Evolutionary conservation across 352 stramenopile species (phyloP), one percentile per base, ranked within the genome.

Genomic region (Lagenidium giganteum): DNA sequence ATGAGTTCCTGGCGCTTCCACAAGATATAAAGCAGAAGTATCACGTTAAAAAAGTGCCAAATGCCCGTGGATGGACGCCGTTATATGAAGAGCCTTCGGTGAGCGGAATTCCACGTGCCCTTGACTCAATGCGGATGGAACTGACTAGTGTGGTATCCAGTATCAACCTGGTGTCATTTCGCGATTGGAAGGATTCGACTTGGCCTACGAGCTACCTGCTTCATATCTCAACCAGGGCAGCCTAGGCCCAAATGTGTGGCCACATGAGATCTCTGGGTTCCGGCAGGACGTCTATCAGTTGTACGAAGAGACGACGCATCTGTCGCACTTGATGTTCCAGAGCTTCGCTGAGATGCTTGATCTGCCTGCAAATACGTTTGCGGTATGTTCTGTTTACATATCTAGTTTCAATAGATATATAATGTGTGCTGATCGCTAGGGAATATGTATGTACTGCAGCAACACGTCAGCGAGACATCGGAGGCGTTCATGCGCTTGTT

Each of bases 71-170:
- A 21, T 85, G 72, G 72, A 85, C 69, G 30, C 72, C 72, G 17
- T 71, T 85, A 57, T 78, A 80, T 38, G 72, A 83, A 51, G 69
- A 85, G 50, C 72, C 72, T 22, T 83, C 72, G 47, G 72, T 84
- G 50, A 9, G 57, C 34, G n/a, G n/a, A n/a, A n/a, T n/a, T n/a
- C n/a, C 13, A 58, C 33, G 20, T 9, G 20, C n/a, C n/a, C n/a
- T n/a, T n/a, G n/a, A n/a, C n/a, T n/a, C n/a, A n/a, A n/a, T n/a
- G n/a, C n/a, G n/a, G n/a, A n/a, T n/a, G n/a, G n/a, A n/a, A n/a
- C n/a, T n/a, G n/a, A n/a, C n/a, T n/a, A n/a, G n/a, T n/a, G 20
- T 8, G 20, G 7, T 53, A 3, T 7, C 18, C 2, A 86, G 70
- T 82, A 82, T 37, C 70, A 81, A 57, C 63, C 70, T 11, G 70